Evolutionary conservation across 176 grass and related monocot species (phyloP).

Genomic region (Rhynchospora breviuscula): DNA sequence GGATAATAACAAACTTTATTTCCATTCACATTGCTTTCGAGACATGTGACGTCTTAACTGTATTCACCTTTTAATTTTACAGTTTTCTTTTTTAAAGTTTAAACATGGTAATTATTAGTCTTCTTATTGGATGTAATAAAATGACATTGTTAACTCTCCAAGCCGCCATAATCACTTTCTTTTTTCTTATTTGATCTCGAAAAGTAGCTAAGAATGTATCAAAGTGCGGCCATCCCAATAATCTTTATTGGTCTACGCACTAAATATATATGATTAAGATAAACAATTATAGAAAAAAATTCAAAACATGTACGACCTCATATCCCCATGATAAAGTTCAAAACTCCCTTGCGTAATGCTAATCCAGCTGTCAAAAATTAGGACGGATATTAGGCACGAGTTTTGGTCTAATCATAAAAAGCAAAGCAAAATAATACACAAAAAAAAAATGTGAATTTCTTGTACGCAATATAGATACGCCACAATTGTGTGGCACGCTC

Average conservation of each 20-base stretch:
- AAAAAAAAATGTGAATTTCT: neutral
- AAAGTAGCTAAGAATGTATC: neutral
- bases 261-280: neutral
- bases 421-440: neutral
- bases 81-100: neutral
- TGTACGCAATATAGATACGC: neutral
- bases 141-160: neutral
- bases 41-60: neutral
- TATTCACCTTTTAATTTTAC: neutral
- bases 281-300: neutral
- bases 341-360: neutral
- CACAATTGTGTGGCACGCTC: neutral
- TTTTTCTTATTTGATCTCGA: neutral
- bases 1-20: neutral
- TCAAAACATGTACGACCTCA: neutral
- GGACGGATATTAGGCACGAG: neutral
- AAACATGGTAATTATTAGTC: neutral
- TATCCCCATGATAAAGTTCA: neutral
- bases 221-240: neutral
- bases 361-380: constrained; percentile 5
- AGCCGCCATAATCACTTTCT: neutral
- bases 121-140: neutral
- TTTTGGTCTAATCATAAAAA: constrained; percentile 14
- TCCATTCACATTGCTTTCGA: neutral
- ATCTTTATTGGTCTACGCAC: neutral